Evolutionary conservation across 305 asterid species (phyloP), one percentile per base, ranked within the genome.

Genomic region (Lippia alba): DNA sequence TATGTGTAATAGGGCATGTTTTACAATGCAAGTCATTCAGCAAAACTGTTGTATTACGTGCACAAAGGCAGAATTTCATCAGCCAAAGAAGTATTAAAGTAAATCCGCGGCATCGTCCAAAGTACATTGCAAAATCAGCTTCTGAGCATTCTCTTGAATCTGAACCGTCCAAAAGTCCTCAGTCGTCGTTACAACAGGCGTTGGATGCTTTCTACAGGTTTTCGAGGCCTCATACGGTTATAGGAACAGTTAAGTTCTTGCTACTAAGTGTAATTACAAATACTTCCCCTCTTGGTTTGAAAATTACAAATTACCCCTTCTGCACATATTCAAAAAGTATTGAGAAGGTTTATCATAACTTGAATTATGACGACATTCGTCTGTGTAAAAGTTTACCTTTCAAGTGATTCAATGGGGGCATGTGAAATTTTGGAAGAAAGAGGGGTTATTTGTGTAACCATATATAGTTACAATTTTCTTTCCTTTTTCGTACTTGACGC

Each of bases 161-260:
- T 9, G 86, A 80, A 61, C 88, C 96, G 73, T 79, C 93, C 56
- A 86, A 78, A 75, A 73, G 76, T 79, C 83, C 74, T 61, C 76
- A 67, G 87, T 61, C 78, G 66, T 76, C 88, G 14, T 74, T 82
- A 63, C 86, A 82, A 61, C 84, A 83, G 54, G 84, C 77, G 0
- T 14, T 86, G 19, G 89, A 94, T 83, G 96, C 92, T 76, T 94
- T 92, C 87, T 90, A 90, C 89, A 82, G 97, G 77, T 94, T 94
- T 81, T 94, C 97, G 19, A 82, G 98, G 81, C 99, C 98, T 66
- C 99, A 94, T 83, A 94, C 99, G 30, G 82, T 94, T 68, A 90
- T 92, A 67, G 99, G 99, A 92, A 94, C 99, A 61, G 98, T 94
- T 82, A 86, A 82, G 92, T 87, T 79, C 66, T 51, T 60, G 67